These are phyloP conservation scores for Penicillium coprophilum DNA, from an alignment of 495 filamentous ascomycete species.

Conservation along the genomic window DNA sequence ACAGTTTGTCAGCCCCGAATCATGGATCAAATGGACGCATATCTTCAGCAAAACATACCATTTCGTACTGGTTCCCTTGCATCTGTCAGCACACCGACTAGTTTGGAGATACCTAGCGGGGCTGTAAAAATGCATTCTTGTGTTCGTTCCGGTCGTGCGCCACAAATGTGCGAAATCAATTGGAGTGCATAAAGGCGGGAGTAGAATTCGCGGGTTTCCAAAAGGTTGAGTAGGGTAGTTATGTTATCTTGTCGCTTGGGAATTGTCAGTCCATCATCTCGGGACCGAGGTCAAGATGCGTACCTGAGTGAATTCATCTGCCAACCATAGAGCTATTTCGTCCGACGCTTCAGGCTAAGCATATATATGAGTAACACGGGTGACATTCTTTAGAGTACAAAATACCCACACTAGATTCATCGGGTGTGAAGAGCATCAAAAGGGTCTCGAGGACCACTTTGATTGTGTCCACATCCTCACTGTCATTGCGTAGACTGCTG, in stretches of 20 bases:
- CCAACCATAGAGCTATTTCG: conserved; percentile 94
- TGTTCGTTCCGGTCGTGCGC: conserved; percentile 88
- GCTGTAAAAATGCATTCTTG: conserved; percentile 92
- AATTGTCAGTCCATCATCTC: conserved; percentile 42
- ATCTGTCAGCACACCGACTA: conserved; percentile 83
- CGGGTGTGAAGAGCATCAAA: conserved; percentile 83
- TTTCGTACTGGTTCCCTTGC: conserved; percentile 85
- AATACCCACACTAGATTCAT: conserved; percentile 63
- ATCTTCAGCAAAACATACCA: conserved; percentile 49
- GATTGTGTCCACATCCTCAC: conserved; percentile 93
- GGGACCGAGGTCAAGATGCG: conserved; percentile 13
- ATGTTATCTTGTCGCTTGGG: conserved; percentile 90
- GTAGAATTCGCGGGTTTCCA: conserved; percentile 88
- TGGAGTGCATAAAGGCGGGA: conserved; percentile 90
- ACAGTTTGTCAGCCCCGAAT: conserved; percentile 18
- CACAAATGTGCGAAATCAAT: conserved; percentile 79
- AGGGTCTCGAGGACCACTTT: conserved; percentile 94
- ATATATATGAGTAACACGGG: conserved; percentile 27
- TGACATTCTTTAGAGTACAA: not conserved
- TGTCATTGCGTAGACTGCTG: conserved; percentile 77
- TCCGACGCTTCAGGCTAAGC: conserved; percentile 87
- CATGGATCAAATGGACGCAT: not conserved
- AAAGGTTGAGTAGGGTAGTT: conserved; percentile 80
- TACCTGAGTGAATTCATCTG: conserved; percentile 96
- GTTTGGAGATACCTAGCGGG: conserved; percentile 80